These are phyloP conservation scores for Rhodotorula sphaerocarpa DNA, from an alignment of 768 basidiomycete genomes.

Conservation along the genomic window DNA sequence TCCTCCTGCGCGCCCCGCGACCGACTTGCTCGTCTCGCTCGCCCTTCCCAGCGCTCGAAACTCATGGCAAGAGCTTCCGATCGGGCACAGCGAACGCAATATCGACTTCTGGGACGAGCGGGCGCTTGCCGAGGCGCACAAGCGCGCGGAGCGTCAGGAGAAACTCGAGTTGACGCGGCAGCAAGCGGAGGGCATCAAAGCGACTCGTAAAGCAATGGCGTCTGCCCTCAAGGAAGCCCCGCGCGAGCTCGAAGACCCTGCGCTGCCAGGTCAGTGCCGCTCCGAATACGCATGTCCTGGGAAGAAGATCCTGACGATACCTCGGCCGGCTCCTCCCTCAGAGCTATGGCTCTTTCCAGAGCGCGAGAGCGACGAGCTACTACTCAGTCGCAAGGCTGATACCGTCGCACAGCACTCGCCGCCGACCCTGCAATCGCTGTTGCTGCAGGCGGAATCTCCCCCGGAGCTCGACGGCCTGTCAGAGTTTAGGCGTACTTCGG, in stretches of 20 bases:
- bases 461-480: background rate
- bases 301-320: conserved; percentile 10
- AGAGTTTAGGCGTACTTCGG: background rate
- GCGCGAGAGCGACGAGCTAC: background rate
- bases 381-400: background rate
- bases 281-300: conserved; percentile 48
- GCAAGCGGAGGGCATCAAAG: no score
- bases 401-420: background rate
- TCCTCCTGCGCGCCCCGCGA: background rate
- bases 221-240: no score
- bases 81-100: conserved; percentile 5
- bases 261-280: background rate
- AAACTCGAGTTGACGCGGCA: background rate
- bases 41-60: background rate
- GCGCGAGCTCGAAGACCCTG: no score
- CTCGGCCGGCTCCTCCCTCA: conserved; percentile 1
- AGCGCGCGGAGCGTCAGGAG: background rate
- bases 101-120: conserved; percentile 18
- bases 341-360: background rate
- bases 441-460: background rate
- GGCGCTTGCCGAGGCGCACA: background rate
- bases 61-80: background rate
- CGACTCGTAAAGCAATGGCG: no score
- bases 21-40: background rate
- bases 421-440: no score